Evolutionary conservation across 1,284 basidiomycete genomes (phyloP).

Genomic region (Melanopsichium pennsylvanicum): DNA sequence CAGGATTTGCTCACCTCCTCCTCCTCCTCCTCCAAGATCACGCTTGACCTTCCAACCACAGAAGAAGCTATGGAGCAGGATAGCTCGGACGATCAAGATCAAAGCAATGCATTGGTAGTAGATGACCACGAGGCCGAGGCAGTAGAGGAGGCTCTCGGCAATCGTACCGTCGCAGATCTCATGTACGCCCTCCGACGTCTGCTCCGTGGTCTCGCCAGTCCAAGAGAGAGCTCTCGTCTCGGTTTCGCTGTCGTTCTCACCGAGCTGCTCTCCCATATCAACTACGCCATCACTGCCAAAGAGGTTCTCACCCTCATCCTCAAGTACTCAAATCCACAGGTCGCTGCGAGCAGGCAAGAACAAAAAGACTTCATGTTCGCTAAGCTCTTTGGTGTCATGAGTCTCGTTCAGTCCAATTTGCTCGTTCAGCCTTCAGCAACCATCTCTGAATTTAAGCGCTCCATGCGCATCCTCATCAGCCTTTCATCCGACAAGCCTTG

Average conservation of each 20-base stretch:
- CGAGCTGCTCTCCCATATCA: conserved; percentile 84
- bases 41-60: conserved; percentile 28
- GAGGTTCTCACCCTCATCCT: conserved; percentile 58
- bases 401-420: conserved; percentile 67
- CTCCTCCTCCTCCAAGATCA: conserved; percentile 40
- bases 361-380: conserved; percentile 92
- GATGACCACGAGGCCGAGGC: conserved; percentile 45
- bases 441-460: conserved; percentile 73
- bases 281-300: conserved; percentile 75
- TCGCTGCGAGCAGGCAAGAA: conserved; percentile 80
- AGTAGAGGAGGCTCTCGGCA: conserved; percentile 69
- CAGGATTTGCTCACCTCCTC: conserved; percentile 34
- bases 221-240: conserved; percentile 87
- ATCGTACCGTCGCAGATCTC: conserved; percentile 71
- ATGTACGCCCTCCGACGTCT: conserved; percentile 67
- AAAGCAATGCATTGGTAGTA: conserved; percentile 7
- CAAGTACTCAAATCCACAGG: conserved; percentile 49
- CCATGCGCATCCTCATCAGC: conserved; percentile 74
- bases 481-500: conserved; percentile 86
- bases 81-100: conserved; percentile 51
- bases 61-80: conserved; percentile 67
- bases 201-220: conserved; percentile 79
- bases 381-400: conserved; percentile 84
- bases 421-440: conserved; percentile 74
- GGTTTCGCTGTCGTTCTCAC: conserved; percentile 96